Base-by-base conservation (phyloP, 1,284 basidiomycete species). In the Puccinia triticina region DNA sequence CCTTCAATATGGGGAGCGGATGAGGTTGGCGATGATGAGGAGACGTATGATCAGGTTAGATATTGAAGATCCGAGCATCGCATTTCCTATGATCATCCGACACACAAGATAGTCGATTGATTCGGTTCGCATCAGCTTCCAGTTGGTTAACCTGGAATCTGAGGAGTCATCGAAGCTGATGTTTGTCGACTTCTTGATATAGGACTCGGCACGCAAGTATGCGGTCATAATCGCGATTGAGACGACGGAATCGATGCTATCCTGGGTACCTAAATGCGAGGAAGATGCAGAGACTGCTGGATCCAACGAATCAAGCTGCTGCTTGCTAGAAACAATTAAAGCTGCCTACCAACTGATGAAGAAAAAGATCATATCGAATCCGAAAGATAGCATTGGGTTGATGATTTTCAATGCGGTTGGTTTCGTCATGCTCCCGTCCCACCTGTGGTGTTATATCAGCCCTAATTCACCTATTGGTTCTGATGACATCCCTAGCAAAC, bases 401-500 rank as follows among this genome's bases (percentile, higher is more conserved):
- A 77, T 77, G 75, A 40, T 77, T n/a, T 77, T 64, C 61, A 77
- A 77, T 64, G 48, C 59, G 18, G 75, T 77, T 64, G 18, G 75
- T 77, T 64, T n/a, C 26, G 57, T 77, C 75, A 64, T 59, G 32
- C 57, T 50, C n/a, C 18, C 2, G n/a, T 59, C 16, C 26, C 26
- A 34, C 53, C 3, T 40, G 73, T 37, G 0, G 8, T 50, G 0
- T 50, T 37, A 37, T 3, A n/a, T 43, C 12, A 26, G 16, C 26
- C 50, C 50, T 18, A 37, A 40, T n/a, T 61, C 14, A 75, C 37
- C 53, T 16, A 59, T 5, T 23, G 16, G 12, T 23, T 23, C 2
- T 10, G 29, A 18, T 59, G n/a, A 3, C 23, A 32, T 59, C 59
- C 34, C 34, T 57, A 77, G 75, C n/a, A 77, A 77, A 32, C n/a